Base-by-base conservation (phyloP, 1,139 yeast genomes). In the Zygoascus sp. region DNA sequence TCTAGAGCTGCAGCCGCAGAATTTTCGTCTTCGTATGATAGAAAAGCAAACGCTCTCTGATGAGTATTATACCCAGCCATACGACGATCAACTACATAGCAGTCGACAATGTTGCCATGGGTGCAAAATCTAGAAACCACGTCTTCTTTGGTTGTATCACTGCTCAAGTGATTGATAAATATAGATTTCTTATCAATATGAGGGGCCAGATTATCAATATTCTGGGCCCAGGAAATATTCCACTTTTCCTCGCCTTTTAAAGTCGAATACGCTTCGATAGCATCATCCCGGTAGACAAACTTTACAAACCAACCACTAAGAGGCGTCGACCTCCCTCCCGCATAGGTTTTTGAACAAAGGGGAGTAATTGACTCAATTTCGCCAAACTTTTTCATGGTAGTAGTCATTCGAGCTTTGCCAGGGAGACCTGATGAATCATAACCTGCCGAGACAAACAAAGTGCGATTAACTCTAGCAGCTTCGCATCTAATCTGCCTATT, bases 401-500 rank as follows among this genome's bases (percentile, higher is more conserved):
- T 53, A 35, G 66, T 67, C 9, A 58, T 46, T 13, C 67, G 49
- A 20, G 42, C 32, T 28, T 35, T 40, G 9, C 45, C 54, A 25
- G n/a, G n/a, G n/a, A 44, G 40, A 22, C 49, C 51, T 3, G 61
- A 58, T 6, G 17, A 5, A n/a, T 30, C 16, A n/a, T 37, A 13
- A 15, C n/a, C 11, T 8, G 40, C 20, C 19, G 40, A 19, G 11
- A 58, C 53, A 59, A 80, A 84, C 45, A 90, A 69, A 11, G 97
- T 89, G 54, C 97, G 74, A 65, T 90, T 90, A 40, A 89, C 96
- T 58, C 85, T 81, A 1, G 97, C 97, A 13, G 81, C 83, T 64
- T 90, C 97, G 66, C 96, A 87, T 50, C 97, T 76, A 47, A 90
- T 78, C 8, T 78, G 73, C 59, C 96, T 75, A 10, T 89, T 95